Percentiles rank a stretch among this genome's conserved stretches.
Conservation (phyloP, 352 stramenopile genomes). For the Pythium rishiriense region DNA sequence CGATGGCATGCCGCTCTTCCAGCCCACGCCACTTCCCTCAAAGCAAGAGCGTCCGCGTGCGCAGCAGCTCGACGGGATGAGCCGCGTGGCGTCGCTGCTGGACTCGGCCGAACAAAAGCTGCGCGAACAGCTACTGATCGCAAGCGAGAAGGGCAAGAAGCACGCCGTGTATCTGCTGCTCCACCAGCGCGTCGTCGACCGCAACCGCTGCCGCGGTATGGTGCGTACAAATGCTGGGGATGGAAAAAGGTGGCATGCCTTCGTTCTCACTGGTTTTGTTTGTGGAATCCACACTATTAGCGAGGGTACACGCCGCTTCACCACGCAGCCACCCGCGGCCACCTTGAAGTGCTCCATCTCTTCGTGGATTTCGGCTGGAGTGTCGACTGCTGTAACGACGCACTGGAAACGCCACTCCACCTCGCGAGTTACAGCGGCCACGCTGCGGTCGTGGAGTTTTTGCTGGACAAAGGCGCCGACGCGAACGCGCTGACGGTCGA, state of each 20-base stretch:
- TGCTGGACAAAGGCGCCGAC: conserved; percentile 60
- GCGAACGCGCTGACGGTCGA: conserved; percentile 54
- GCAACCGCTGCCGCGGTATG: conserved; percentile 58
- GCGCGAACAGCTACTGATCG: conserved; percentile 62
- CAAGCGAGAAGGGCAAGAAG: conserved; percentile 69
- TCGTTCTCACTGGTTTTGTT: not conserved
- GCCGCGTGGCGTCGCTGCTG: conserved; percentile 44
- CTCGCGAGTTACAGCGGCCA: conserved; percentile 70
- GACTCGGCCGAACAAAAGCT: conserved; percentile 41
- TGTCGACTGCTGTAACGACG: conserved; percentile 46
- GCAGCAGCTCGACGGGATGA: conserved; percentile 23
- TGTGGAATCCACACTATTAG: conserved; percentile 29
- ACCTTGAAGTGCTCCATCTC: conserved; percentile 64
- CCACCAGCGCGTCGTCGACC: conserved; percentile 55
- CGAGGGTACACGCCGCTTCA: conserved; percentile 66
- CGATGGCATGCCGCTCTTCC: not conserved
- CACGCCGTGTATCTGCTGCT: conserved; percentile 69
- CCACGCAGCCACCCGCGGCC: conserved; percentile 63
- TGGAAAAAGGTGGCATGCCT: no score
- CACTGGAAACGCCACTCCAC: conserved; percentile 65
- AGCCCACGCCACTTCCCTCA: not conserved
- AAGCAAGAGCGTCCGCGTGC: not conserved
- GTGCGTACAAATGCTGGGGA: conserved; percentile 32
- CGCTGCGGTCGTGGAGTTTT: conserved; percentile 46
- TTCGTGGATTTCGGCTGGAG: conserved; percentile 68